Conservation (phyloP, 2,329 filamentous ascomycete genomes). For the Emergomyces pasteurianus region DNA sequence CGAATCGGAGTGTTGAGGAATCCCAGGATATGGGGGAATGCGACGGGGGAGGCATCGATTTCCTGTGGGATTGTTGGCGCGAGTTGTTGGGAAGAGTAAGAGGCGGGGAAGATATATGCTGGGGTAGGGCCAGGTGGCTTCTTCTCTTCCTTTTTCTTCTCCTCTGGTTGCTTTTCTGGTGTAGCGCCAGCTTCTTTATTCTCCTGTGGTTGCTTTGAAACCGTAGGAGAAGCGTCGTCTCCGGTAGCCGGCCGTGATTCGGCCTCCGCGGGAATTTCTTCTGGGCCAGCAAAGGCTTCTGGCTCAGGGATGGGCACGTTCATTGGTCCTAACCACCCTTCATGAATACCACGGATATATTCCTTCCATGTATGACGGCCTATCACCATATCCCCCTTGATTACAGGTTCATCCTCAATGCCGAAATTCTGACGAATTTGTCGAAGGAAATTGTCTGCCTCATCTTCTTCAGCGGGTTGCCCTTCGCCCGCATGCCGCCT, state of each 20-base stretch:
- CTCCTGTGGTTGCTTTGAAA: slow-evolving; percentile 29
- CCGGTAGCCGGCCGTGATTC: background rate
- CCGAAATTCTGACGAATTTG: slow-evolving; percentile 53
- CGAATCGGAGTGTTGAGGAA: slow-evolving; percentile 83
- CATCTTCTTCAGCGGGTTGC: slow-evolving; percentile 28
- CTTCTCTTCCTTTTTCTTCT: slow-evolving; percentile 36
- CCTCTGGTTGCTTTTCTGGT: slow-evolving; percentile 8
- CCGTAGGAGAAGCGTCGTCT: slow-evolving; percentile 16
- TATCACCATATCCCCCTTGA: slow-evolving; percentile 74
- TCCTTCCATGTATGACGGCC: slow-evolving; percentile 96
- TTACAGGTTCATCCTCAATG: slow-evolving; percentile 58
- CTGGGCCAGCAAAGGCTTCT: slow-evolving; percentile 12
- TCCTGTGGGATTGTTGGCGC: slow-evolving; percentile 55
- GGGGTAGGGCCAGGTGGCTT: slow-evolving; percentile 48
- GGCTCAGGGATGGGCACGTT: slow-evolving; percentile 32
- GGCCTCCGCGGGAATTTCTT: slow-evolving; percentile 9
- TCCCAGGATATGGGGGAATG: slow-evolving; percentile 81
- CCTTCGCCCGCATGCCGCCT: slow-evolving; percentile 51
- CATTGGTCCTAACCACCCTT: slow-evolving; percentile 88
- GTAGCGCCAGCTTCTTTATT: slow-evolving; percentile 40
- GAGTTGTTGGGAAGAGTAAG: slow-evolving; percentile 57
- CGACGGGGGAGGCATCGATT: slow-evolving; percentile 63
- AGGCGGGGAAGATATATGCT: slow-evolving; percentile 60
- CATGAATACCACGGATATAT: slow-evolving; percentile 83
- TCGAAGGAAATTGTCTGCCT: slow-evolving; percentile 50